phyloP scores from a whole-genome alignment of 192 early-diverging fungal species.

The Spinellus fusiger region DNA sequence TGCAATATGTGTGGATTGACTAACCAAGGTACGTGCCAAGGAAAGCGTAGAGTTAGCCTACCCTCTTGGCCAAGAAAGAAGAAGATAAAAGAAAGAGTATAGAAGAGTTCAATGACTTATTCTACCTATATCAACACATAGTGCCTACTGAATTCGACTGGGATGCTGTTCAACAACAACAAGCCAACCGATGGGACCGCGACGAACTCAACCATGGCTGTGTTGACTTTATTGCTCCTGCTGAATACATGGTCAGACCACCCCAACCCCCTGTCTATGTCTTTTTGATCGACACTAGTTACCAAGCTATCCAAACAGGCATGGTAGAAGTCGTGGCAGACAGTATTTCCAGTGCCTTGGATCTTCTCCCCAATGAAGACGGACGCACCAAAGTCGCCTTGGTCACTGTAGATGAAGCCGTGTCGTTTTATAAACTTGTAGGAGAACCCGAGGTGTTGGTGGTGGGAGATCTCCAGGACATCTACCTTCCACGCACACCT shows the following conservation, averaged over 20 bases:
- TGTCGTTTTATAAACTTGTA: conserved; percentile 90
- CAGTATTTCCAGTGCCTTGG: conserved; percentile 67
- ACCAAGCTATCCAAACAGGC: conserved; percentile 78
- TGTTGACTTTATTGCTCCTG: conserved; percentile 82
- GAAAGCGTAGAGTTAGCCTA: too few relatives aligned
- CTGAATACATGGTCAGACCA: conserved; percentile 60
- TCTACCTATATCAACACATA: neutral
- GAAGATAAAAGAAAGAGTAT: neutral
- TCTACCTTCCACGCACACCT: conserved; percentile 72
- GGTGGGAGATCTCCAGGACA: conserved; percentile 81
- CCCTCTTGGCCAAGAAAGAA: neutral
- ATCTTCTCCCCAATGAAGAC: conserved; percentile 38
- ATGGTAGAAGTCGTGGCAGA: conserved; percentile 62
- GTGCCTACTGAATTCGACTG: conserved; percentile 69
- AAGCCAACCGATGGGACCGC: conserved; percentile 70
- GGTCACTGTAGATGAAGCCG: conserved; percentile 80
- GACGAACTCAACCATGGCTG: conserved; percentile 86
- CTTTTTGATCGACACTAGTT: conserved; percentile 93
- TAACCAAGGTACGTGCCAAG: conserved; percentile 70
- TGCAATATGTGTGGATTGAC: conserved; percentile 91
- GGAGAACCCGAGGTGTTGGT: conserved; percentile 92
- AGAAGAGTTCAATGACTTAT: neutral
- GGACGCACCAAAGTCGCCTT: conserved; percentile 70
- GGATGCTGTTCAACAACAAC: conserved; percentile 78
- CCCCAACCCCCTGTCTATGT: conserved; percentile 76